These are phyloP conservation scores for Hypoxylon fragiforme DNA, from an alignment of 495 filamentous ascomycete genomes.

Conservation along the genomic window DNA sequence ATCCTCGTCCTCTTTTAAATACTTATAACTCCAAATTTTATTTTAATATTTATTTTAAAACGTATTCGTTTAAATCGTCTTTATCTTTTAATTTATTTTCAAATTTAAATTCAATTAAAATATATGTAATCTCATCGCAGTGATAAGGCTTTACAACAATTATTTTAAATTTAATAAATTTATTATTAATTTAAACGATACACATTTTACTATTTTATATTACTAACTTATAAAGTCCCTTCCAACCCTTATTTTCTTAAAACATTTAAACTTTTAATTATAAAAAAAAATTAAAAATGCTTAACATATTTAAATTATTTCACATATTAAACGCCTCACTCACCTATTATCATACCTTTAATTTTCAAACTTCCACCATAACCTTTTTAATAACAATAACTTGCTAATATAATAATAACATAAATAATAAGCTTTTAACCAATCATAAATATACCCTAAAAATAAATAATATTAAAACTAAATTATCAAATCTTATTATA, in stretches of 20 bases:
- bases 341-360: background rate
- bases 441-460: background rate
- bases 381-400: no score
- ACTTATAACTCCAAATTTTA: no score
- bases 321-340: background rate
- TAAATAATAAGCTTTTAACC: background rate
- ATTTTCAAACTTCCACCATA: background rate
- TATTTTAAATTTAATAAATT: no score
- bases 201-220: background rate
- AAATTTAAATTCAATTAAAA: no score
- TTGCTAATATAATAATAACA: no score
- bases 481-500: background rate
- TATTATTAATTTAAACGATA: background rate
- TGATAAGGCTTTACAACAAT: no score
- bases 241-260: no score
- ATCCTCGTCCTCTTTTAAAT: background rate
- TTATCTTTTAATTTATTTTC: no score
- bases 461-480: background rate
- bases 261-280: no score
- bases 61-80: no score
- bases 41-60: background rate
- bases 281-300: background rate
- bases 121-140: no score
- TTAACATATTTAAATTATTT: background rate
- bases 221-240: no score